Conservation (phyloP, 2,329 filamentous ascomycete species). For the Elsinoe australis region DNA sequence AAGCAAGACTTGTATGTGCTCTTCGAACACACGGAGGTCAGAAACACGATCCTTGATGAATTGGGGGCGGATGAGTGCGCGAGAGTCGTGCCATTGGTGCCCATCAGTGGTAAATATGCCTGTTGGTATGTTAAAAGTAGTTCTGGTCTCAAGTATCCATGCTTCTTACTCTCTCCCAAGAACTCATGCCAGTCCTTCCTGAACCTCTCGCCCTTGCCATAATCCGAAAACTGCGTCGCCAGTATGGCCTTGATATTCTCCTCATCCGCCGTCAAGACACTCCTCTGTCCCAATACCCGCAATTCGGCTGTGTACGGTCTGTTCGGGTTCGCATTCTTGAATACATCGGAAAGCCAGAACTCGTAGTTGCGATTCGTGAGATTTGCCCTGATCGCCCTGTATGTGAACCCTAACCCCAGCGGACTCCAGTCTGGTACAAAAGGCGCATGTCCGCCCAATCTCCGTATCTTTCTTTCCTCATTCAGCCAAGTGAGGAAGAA, state of each 20-base stretch:
- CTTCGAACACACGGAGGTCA: constrained; percentile 74
- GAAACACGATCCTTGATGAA: constrained; percentile 79
- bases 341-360: constrained; percentile 49
- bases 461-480: constrained; percentile 33
- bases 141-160: too few species aligned
- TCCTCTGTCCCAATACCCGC: constrained; percentile 48
- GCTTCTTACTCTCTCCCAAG: constrained; percentile 69
- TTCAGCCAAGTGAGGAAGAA: too few species aligned
- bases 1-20: constrained; percentile 67
- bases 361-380: constrained; percentile 49
- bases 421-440: constrained; percentile 34
- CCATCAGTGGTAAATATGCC: constrained; percentile 67
- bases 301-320: constrained; percentile 54
- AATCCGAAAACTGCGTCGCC: constrained; percentile 79
- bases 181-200: constrained; percentile 68
- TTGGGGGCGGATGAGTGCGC: constrained; percentile 77
- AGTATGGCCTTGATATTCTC: constrained; percentile 89
- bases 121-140: too few species aligned
- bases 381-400: constrained; percentile 44
- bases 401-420: constrained; percentile 57
- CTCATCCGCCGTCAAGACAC: constrained; percentile 70
- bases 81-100: constrained; percentile 66
- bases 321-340: constrained; percentile 37
- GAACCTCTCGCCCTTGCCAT: constrained; percentile 71
- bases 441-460: constrained; percentile 41